phyloP scores from a whole-genome alignment of 139 green algal genomes.

The Pleodorina starrii region DNA sequence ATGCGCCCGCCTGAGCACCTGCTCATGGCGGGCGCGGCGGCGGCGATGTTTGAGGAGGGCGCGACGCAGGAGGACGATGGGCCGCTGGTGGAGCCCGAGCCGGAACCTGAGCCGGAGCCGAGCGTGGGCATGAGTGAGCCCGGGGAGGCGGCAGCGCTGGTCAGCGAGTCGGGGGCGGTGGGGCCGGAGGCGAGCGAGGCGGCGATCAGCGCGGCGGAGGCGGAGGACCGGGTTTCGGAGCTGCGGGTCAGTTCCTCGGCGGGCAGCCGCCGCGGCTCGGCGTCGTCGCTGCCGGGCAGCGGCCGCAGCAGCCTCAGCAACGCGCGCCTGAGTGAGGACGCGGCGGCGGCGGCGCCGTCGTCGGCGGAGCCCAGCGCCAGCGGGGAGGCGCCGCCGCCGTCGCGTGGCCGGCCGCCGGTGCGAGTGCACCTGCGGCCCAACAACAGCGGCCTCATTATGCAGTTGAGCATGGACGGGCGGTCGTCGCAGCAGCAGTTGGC shows the following conservation, averaged over 20 bases:
- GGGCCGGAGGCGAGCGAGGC: neutral
- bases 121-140: neutral
- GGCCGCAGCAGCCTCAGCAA: slow-evolving; percentile 5
- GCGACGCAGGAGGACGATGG: neutral
- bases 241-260: neutral
- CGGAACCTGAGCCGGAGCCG: neutral
- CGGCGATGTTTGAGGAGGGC: slow-evolving; percentile 19
- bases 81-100: slow-evolving; percentile 2
- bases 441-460: slow-evolving; percentile 8
- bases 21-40: slow-evolving; percentile 19
- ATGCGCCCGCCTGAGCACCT: neutral
- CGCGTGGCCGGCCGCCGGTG: neutral
- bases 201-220: neutral
- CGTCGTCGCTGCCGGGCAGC: slow-evolving; percentile 10
- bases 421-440: slow-evolving; percentile 31
- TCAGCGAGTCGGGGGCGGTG: neutral
- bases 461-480: slow-evolving; percentile 1
- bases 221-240: slow-evolving; percentile 16
- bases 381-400: neutral
- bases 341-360: neutral
- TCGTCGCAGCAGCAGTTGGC: neutral
- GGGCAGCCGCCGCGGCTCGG: neutral
- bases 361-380: no score
- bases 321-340: neutral
- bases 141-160: neutral